Base-by-base conservation (phyloP, 768 basidiomycete genomes). In the Boletus pseudopeckii region DNA sequence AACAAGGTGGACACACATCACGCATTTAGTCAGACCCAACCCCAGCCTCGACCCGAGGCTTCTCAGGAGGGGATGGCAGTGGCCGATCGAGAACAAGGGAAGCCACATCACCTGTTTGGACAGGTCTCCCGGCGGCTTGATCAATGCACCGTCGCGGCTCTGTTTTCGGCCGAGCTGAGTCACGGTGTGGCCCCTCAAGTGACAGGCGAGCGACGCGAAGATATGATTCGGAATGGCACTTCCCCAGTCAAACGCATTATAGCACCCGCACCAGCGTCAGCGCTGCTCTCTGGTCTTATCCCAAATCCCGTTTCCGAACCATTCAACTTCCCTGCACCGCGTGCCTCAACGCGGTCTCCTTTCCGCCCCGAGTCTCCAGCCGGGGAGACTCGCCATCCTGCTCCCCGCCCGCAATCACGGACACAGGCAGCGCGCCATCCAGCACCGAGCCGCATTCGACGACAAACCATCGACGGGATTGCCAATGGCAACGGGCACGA, bases 271-370 rank as follows among this genome's bases (percentile, higher is more conserved):
- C 20, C 53, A 9, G 1, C 30, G 18, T 41, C 47, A 14, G 34
- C 33, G 20, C 54, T 48, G 4, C 24, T 5, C 30, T 7, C 52
- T 15, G 38, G 15, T 42, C 38, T 3, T 0, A 15, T 37, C 15
- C 42, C 49, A 5, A 53, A 45, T 43, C 44, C 15, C 2, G 1
- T n/a, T 10, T 24, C 52, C 15, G 50, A 54, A 33, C n/a, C 5
- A 15, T n/a, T 38, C n/a, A 56, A 56, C 14, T 64, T 60, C 22
- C 61, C 58, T 11, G 39, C 54, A 13, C 66, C 62, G 10, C 57
- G 58, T 14, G 46, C 56, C 15, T 56, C 59, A 41, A 64, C 57
- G 9, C 49, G 11, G 6, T 61, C 64, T 1, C 64, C 63, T 1
- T 64, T 69, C 47, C 54, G 63, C 3, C 47, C 56, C 7, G 59